A percentile compares a stretch with the other conserved stretches of the same genome.
phyloP scores from a whole-genome alignment of 495 filamentous ascomycete genomes.

The Penicillium pancosmium region DNA sequence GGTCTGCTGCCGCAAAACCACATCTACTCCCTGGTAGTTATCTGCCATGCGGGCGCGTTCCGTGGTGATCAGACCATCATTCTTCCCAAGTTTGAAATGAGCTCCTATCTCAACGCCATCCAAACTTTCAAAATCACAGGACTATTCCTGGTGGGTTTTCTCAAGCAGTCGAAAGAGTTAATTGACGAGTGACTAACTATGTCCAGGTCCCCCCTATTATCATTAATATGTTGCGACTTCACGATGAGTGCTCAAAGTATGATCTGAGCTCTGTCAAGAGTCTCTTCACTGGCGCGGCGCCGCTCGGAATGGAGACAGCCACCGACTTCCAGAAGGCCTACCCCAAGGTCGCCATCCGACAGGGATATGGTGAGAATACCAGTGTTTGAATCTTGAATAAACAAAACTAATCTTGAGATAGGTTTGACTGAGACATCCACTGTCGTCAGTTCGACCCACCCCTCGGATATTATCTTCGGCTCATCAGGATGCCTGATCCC shows the following conservation, averaged over 20 bases:
- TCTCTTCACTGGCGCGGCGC: conserved; percentile 82
- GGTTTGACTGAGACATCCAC: conserved; percentile 83
- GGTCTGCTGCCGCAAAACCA: conserved; percentile 84
- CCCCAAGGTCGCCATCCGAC: conserved; percentile 67
- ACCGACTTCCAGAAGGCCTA: conserved; percentile 65
- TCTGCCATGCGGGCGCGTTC: conserved; percentile 68
- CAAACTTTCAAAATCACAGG: conserved; percentile 71
- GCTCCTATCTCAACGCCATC: conserved; percentile 64
- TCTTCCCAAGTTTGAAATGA: conserved; percentile 84
- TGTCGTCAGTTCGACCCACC: conserved; percentile 66
- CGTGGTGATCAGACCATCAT: conserved; percentile 78
- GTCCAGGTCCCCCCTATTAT: conserved; percentile 81
- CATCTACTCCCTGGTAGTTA: conserved; percentile 83
- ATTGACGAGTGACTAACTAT: not conserved
- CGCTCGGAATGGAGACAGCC: conserved; percentile 77
- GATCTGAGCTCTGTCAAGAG: conserved; percentile 69
- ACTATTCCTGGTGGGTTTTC: conserved; percentile 63
- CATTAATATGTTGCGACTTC: conserved; percentile 74
- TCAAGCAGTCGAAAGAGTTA: not conserved
- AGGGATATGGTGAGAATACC: conserved; percentile 73
- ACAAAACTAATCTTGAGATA: conserved; percentile 20
- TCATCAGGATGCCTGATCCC: conserved; percentile 75
- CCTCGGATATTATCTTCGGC: conserved; percentile 70
- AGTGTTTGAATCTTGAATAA: not conserved
- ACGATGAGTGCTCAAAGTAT: conserved; percentile 63